Conservation (phyloP, 1,139 yeast species). For the Hyphopichia wangnamkhiaoensis region DNA sequence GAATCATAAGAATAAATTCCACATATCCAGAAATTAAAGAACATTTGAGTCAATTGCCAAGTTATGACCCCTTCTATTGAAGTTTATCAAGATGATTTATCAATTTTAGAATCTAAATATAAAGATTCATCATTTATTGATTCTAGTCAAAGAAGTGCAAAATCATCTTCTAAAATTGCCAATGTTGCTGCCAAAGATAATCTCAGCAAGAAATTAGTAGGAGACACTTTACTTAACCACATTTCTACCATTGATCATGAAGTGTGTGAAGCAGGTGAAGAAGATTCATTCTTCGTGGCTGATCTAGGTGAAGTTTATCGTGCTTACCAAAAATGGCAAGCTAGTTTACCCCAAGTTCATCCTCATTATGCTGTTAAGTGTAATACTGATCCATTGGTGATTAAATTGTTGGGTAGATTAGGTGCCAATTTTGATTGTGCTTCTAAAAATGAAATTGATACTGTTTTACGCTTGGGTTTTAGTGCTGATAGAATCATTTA, state of each 20-base stretch:
- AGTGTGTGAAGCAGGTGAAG: slow-evolving; percentile 73
- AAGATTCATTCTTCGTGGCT: slow-evolving; percentile 86
- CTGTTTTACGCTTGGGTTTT: slow-evolving; percentile 62
- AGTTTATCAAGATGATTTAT: slow-evolving; percentile 16
- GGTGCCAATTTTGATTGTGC: slow-evolving; percentile 94
- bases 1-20: too few relatives aligned
- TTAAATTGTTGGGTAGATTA: slow-evolving; percentile 55
- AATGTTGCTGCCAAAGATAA: neutral
- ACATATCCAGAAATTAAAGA: too few relatives aligned
- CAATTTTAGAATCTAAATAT: slow-evolving; percentile 10
- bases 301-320: slow-evolving; percentile 74
- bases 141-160: neutral
- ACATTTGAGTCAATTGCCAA: slow-evolving; percentile 7
- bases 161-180: neutral
- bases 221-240: slow-evolving; percentile 43
- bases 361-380: slow-evolving; percentile 96
- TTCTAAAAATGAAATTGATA: slow-evolving; percentile 78
- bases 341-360: slow-evolving; percentile 66
- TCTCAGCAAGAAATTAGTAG: slow-evolving; percentile 22
- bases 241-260: slow-evolving; percentile 54
- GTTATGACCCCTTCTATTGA: slow-evolving; percentile 32
- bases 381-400: slow-evolving; percentile 69
- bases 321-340: slow-evolving; percentile 62
- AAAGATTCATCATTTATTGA: slow-evolving; percentile 11
- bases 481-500: slow-evolving; percentile 70